Conservation (phyloP, 176 grass and related monocot species). For the Rhynchospora pubera region DNA sequence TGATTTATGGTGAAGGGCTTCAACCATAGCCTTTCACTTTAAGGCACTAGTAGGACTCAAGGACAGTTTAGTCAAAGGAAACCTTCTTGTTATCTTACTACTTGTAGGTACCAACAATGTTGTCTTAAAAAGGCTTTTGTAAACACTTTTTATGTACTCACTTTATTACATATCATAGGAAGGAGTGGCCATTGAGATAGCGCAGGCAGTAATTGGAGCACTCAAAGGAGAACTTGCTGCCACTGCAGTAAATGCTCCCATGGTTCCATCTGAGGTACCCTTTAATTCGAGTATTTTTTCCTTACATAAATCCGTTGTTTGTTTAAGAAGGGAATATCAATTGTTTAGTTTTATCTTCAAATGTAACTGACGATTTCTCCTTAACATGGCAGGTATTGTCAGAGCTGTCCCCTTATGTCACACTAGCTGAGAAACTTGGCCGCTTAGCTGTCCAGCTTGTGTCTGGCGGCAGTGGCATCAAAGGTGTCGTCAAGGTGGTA, state of each 20-base stretch:
- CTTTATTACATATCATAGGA: conserved; percentile 34
- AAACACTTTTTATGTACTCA: background rate
- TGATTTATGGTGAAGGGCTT: background rate
- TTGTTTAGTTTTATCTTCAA: background rate
- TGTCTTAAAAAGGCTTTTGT: background rate
- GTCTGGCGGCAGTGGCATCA: conserved; percentile 58
- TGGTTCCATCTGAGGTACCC: conserved; percentile 65
- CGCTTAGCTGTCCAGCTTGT: conserved; percentile 78
- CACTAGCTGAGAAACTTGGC: conserved; percentile 83
- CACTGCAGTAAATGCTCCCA: conserved; percentile 86
- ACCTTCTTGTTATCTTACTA: background rate
- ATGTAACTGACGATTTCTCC: background rate
- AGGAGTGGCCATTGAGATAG: conserved; percentile 88
- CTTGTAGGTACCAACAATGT: background rate
- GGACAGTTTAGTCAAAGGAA: background rate
- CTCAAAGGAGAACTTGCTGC: conserved; percentile 79
- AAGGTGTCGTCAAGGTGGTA: conserved; percentile 58
- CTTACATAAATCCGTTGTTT: conserved; percentile 7
- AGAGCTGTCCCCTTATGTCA: conserved; percentile 56
- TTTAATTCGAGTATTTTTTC: background rate
- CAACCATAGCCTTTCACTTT: background rate
- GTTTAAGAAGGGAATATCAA: background rate
- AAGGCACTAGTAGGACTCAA: background rate
- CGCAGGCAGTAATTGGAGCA: conserved; percentile 73
- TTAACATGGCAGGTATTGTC: conserved; percentile 38